phyloP scores from a whole-genome alignment of 2,329 filamentous ascomycete species.

The Scopulariopsis brevicaulis region DNA sequence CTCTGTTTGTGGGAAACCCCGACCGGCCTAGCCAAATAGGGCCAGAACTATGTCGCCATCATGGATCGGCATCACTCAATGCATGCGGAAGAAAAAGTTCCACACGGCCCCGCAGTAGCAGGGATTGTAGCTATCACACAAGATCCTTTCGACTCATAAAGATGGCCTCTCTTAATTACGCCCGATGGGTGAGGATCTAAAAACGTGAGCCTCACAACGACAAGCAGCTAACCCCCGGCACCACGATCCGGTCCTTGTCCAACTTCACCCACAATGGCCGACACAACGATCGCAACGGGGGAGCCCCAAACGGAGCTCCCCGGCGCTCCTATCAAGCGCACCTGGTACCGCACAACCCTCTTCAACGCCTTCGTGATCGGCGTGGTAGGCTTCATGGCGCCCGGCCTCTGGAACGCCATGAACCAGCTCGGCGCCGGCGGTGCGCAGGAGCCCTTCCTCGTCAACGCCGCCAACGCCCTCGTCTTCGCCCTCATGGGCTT shows the following conservation, averaged over 20 bases:
- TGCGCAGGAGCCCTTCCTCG: constrained; percentile 34
- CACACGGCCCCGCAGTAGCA: too few relatives aligned
- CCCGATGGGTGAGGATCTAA: too few relatives aligned
- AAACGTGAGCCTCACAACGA: too few relatives aligned
- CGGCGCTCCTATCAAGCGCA: neutral
- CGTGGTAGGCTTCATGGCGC: constrained; percentile 36
- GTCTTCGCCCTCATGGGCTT: constrained; percentile 33
- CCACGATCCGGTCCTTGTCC: neutral
- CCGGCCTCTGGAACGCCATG: constrained; percentile 44
- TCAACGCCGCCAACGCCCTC: constrained; percentile 32
- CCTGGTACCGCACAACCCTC: constrained; percentile 38
- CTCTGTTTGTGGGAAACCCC: too few relatives aligned
- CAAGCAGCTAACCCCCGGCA: too few relatives aligned
- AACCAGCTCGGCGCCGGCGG: constrained; percentile 40
- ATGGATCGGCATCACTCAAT: too few relatives aligned
- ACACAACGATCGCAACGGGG: neutral
- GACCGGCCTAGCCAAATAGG: too few relatives aligned
- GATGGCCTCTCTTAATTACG: too few relatives aligned
- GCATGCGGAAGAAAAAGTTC: too few relatives aligned
- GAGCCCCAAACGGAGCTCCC: neutral
- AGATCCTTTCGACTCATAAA: too few relatives aligned
- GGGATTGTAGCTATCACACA: too few relatives aligned
- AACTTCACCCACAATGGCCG: neutral
- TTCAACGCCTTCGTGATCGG: constrained; percentile 43
- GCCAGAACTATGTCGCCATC: too few relatives aligned